Percentiles rank a stretch among this genome's conserved stretches.
Evolutionary conservation across 1,139 yeast genomes (phyloP).

Genomic region (Saccharomyces pastorianus): DNA sequence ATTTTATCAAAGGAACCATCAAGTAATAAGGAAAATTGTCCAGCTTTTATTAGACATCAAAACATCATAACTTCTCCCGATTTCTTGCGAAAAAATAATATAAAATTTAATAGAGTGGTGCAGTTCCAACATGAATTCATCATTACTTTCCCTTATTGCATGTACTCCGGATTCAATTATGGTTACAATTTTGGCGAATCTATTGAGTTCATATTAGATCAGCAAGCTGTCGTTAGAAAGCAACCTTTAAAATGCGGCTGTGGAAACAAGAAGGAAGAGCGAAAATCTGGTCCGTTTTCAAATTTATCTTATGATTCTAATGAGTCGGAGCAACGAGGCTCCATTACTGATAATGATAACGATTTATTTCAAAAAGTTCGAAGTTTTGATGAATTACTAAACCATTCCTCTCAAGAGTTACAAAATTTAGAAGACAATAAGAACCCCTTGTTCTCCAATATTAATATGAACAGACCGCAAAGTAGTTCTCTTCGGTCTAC

Average conservation of each 20-base stretch:
- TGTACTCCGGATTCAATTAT: constrained; percentile 77
- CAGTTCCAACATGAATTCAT: constrained; percentile 68
- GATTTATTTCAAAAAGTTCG: constrained; percentile 11
- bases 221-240: constrained; percentile 65
- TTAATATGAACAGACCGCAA: background rate
- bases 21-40: background rate
- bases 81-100: constrained; percentile 45
- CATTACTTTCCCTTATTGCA: constrained; percentile 75
- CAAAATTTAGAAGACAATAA: background rate
- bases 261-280: constrained; percentile 65
- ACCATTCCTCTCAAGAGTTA: constrained; percentile 13
- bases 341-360: constrained; percentile 3
- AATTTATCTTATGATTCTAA: background rate
- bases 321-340: background rate
- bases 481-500: background rate
- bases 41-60: background rate
- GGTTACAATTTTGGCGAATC: constrained; percentile 80
- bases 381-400: constrained; percentile 17
- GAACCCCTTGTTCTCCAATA: background rate
- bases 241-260: constrained; percentile 60
- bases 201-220: constrained; percentile 72
- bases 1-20: constrained; percentile 19
- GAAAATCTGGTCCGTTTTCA: constrained; percentile 39
- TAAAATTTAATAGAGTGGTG: constrained; percentile 53
- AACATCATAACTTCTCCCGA: constrained; percentile 51